Conservation (phyloP, 1,284 basidiomycete genomes). For the Inonotus hispidus region DNA sequence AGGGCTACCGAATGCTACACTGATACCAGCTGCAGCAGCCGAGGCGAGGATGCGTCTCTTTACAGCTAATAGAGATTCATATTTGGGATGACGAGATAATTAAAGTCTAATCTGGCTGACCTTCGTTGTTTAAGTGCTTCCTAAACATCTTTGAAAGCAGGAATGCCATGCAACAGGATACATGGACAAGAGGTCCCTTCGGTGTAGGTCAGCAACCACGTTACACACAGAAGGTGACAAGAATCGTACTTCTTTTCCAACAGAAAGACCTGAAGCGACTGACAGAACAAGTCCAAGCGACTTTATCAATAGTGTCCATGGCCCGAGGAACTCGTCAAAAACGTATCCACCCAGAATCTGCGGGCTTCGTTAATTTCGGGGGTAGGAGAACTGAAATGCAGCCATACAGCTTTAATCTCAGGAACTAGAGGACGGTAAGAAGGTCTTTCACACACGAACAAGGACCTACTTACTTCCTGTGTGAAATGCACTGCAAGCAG, state of each 20-base stretch:
- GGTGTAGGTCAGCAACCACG: not conserved
- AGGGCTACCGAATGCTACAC: constrained; percentile 72
- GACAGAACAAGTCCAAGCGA: constrained; percentile 70
- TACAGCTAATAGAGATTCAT: constrained; percentile 39
- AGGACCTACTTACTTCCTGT: constrained; percentile 59
- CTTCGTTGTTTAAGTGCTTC: constrained; percentile 57
- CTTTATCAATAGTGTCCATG: constrained; percentile 74
- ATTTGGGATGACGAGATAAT: not conserved
- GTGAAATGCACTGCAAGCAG: constrained; percentile 55
- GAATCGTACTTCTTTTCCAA: constrained; percentile 60
- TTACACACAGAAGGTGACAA: not conserved
- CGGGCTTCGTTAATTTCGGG: not conserved
- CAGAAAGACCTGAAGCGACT: constrained; percentile 71
- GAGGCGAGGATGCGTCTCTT: constrained; percentile 65
- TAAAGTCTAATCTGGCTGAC: constrained; percentile 27
- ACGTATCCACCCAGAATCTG: constrained; percentile 73
- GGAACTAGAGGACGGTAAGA: constrained; percentile 41
- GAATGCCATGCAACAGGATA: constrained; percentile 64
- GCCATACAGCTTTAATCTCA: constrained; percentile 68
- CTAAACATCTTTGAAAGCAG: constrained; percentile 50
- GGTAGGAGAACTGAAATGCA: not conserved
- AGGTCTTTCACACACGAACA: not conserved
- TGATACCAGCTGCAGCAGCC: constrained; percentile 67
- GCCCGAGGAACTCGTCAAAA: constrained; percentile 62
- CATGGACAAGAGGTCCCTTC: constrained; percentile 66